These are phyloP conservation scores for Typha latifolia DNA, from an alignment of 176 grass and related monocot species.

Conservation along the genomic window DNA sequence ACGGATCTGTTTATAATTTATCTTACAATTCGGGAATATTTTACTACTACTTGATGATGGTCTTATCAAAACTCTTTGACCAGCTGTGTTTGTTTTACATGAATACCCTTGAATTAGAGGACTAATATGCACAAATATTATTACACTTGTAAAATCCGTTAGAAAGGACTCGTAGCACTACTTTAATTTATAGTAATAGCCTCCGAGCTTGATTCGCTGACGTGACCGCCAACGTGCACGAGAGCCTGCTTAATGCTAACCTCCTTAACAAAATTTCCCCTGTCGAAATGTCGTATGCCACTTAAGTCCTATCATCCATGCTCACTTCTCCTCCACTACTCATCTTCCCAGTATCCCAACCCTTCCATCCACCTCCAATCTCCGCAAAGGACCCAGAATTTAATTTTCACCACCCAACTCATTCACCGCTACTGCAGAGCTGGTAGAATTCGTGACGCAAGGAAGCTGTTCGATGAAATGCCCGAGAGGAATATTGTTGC, in stretches of 20 bases:
- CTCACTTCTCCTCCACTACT: neutral
- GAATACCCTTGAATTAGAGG: no score
- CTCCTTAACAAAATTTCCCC: neutral
- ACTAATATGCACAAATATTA: no score
- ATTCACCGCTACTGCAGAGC: neutral
- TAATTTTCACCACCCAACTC: neutral
- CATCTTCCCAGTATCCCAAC: neutral
- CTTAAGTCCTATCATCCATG: neutral
- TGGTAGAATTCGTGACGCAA: neutral
- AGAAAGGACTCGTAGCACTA: no score
- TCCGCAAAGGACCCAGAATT: neutral
- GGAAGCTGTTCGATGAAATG: constrained; percentile 33
- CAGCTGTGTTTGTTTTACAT: no score
- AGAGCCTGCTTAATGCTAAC: neutral
- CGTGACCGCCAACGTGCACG: no score
- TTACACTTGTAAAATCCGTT: no score
- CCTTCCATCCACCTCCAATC: neutral
- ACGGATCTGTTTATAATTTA: no score
- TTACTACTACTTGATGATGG: no score
- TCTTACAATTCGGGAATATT: no score
- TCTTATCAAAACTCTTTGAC: no score
- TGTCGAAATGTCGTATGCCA: neutral
- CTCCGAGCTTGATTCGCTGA: no score
- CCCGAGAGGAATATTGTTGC: constrained; percentile 31
- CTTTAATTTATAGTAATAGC: no score